Percentiles rank a stretch among this genome's conserved stretches.
phyloP scores from a whole-genome alignment of 768 basidiomycete species.

The Lyophyllum shimeji region DNA sequence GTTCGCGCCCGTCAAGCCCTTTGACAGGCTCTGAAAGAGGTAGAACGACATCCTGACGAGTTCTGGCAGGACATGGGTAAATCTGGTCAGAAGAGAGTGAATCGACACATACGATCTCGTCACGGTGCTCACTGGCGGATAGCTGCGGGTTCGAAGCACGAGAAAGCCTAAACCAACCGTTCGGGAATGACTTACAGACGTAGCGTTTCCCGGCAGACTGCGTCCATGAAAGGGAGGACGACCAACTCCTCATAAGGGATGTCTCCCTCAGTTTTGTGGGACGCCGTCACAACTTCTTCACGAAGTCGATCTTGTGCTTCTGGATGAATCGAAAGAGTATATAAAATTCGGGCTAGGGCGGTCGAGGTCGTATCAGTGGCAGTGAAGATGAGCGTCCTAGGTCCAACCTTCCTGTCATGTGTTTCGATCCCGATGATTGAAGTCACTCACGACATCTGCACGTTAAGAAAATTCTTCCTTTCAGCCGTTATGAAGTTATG shows the following conservation, averaged over 20 bases:
- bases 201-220: constrained; percentile 33
- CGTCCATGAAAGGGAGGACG: constrained; percentile 30
- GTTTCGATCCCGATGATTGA: neutral
- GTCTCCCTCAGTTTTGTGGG: constrained; percentile 7
- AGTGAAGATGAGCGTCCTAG: constrained; percentile 27
- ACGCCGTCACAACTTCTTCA: constrained; percentile 20
- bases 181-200: constrained; percentile 23
- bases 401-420: too few species aligned
- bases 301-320: constrained; percentile 25
- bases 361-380: constrained; percentile 28
- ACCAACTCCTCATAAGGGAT: constrained; percentile 25
- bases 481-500: neutral
- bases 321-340: constrained; percentile 20
- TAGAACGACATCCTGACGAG: constrained; percentile 28
- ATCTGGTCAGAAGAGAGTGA: neutral
- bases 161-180: neutral
- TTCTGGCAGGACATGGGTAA: constrained; percentile 3
- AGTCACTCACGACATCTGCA: constrained; percentile 13
- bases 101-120: constrained; percentile 14
- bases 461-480: too few species aligned
- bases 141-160: constrained; percentile 6
- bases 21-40: constrained; percentile 29
- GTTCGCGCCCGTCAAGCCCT: constrained; percentile 21
- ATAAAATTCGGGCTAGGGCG: constrained; percentile 23
- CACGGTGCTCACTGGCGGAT: constrained; percentile 21